Conservation (phyloP, 2,329 filamentous ascomycete genomes). For the Sporothrix mexicana region DNA sequence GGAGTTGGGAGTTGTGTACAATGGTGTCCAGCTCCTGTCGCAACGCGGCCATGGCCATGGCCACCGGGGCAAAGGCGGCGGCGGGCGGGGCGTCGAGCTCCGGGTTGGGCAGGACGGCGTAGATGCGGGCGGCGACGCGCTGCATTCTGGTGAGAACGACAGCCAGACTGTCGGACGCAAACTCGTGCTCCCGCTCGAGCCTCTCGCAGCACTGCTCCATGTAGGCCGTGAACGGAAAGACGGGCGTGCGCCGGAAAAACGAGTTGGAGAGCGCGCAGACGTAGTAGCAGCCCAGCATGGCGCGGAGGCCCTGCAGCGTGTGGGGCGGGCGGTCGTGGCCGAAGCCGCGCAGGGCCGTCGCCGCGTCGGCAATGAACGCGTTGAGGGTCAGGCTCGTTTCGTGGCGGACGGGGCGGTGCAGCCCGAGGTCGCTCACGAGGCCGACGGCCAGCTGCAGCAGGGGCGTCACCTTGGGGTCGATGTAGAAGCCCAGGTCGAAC, state of each 20-base stretch:
- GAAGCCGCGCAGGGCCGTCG: constrained; percentile 37
- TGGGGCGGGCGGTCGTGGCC: constrained; percentile 39
- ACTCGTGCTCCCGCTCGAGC: constrained; percentile 42
- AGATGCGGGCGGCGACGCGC: constrained; percentile 43
- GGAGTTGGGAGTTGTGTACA: too few species aligned
- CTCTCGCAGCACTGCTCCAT: constrained; percentile 46
- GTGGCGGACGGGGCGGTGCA: constrained; percentile 43
- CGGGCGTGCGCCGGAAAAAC: constrained; percentile 45
- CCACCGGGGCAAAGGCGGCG: constrained; percentile 40
- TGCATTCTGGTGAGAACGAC: constrained; percentile 47
- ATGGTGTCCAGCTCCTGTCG: constrained; percentile 45
- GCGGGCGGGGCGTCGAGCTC: constrained; percentile 26
- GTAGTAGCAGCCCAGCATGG: constrained; percentile 51
- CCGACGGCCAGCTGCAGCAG: constrained; percentile 50
- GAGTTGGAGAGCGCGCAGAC: constrained; percentile 45
- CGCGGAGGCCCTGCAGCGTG: constrained; percentile 48
- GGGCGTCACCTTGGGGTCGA: constrained; percentile 47
- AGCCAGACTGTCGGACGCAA: constrained; percentile 45
- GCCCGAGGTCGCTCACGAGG: constrained; percentile 48
- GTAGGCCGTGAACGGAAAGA: constrained; percentile 45
- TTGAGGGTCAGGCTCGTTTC: constrained; percentile 40
- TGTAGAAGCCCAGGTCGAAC: constrained; percentile 50
- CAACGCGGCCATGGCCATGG: constrained; percentile 46
- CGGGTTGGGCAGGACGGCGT: constrained; percentile 41
- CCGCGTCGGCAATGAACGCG: constrained; percentile 45